Conservation (phyloP, 140 eudicot genomes). For the Stevia rebaudiana region DNA sequence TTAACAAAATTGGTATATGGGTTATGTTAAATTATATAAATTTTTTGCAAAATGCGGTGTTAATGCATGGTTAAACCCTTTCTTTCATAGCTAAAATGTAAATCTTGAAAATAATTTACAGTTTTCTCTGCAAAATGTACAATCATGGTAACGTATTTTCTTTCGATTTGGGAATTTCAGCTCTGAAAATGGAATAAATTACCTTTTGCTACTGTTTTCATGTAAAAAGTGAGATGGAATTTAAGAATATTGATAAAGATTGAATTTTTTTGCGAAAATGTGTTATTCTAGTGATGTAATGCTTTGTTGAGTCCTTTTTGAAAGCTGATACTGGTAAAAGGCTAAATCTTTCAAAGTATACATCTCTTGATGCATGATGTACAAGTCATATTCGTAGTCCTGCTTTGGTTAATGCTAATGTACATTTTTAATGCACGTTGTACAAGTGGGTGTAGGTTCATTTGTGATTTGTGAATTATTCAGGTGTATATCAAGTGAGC, state of each 20-base stretch:
- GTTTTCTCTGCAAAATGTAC: constrained; percentile 7
- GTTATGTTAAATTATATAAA: constrained; percentile 9
- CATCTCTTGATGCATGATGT: constrained; percentile 21
- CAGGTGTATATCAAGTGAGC: constrained; percentile 78
- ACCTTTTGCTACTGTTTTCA: constrained; percentile 1
- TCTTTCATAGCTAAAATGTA: not conserved
- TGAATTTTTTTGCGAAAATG: constrained; percentile 10
- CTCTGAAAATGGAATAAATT: not conserved
- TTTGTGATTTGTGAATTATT: not conserved
- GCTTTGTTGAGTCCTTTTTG: constrained; percentile 12
- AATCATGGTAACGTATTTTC: constrained; percentile 1
- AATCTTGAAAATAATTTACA: not conserved
- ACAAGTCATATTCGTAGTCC: constrained; percentile 4
- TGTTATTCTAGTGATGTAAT: constrained; percentile 14
- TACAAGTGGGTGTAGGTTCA: constrained; percentile 10
- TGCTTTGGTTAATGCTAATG: not conserved
- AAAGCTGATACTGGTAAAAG: not conserved
- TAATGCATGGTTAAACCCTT: constrained; percentile 5
- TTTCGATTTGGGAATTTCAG: not conserved
- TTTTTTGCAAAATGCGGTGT: constrained; percentile 15
- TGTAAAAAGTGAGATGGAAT: constrained; percentile 9
- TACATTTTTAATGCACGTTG: not conserved
- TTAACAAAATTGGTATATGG: constrained; percentile 1
- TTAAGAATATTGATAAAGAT: constrained; percentile 16
- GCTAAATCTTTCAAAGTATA: not conserved